Conservation (phyloP, 2,329 filamentous ascomycete species). For the Scytalidium sp. region DNA sequence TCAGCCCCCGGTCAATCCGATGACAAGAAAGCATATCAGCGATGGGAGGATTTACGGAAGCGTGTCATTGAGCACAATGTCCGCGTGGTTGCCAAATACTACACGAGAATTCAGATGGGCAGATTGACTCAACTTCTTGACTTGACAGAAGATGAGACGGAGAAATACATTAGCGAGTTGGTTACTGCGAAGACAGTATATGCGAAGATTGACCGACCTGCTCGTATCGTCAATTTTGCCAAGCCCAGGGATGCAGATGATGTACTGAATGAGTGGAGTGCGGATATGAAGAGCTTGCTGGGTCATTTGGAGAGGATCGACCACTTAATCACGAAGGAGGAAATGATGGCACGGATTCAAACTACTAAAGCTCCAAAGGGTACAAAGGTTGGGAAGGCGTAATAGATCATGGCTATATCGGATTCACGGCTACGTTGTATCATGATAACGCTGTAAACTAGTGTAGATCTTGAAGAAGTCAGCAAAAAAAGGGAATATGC, state of each 20-base stretch:
- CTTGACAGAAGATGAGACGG: slow-evolving; percentile 90
- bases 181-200: slow-evolving; percentile 98
- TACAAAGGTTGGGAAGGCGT: slow-evolving; percentile 33
- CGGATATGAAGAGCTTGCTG: slow-evolving; percentile 92
- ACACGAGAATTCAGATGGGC: slow-evolving; percentile 92
- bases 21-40: slow-evolving; percentile 77
- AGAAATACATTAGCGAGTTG: slow-evolving; percentile 97
- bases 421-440: neutral
- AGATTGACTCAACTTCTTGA: slow-evolving; percentile 89
- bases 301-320: slow-evolving; percentile 88
- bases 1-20: slow-evolving; percentile 58
- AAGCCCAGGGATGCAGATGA: slow-evolving; percentile 95
- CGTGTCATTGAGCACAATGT: slow-evolving; percentile 99
- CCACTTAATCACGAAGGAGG: slow-evolving; percentile 98
- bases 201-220: slow-evolving; percentile 94
- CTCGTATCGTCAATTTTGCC: slow-evolving; percentile 87
- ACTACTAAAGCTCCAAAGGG: slow-evolving; percentile 27
- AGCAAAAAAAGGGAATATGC: neutral
- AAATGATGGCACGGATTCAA: slow-evolving; percentile 99
- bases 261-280: slow-evolving; percentile 96
- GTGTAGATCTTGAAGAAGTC: slow-evolving; percentile 22
- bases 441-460: slow-evolving; percentile 29
- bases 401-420: slow-evolving; percentile 16
- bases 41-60: slow-evolving; percentile 95
- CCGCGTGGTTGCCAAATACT: slow-evolving; percentile 96